A percentile compares a stretch with the other conserved stretches of the same genome.
These are phyloP conservation scores for Funneliformis mosseae DNA, from an alignment of 192 early-diverging fungal genomes.

Conservation along the genomic window DNA sequence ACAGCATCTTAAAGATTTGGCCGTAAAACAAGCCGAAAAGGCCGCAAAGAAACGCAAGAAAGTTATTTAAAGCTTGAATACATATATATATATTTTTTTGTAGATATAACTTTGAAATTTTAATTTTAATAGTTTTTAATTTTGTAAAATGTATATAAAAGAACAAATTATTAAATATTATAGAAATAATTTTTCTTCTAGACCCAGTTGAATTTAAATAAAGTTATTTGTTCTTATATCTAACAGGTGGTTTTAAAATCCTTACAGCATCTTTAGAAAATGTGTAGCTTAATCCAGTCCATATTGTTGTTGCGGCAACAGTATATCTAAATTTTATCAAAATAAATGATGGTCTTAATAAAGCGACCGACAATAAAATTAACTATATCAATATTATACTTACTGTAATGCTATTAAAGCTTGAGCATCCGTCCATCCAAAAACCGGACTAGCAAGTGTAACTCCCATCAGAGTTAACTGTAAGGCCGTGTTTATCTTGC, in stretches of 20 bases:
- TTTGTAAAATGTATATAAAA: no score
- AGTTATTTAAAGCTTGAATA: neutral
- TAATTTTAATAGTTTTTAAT: neutral
- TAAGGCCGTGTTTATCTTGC: constrained; percentile 75
- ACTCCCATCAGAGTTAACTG: constrained; percentile 82
- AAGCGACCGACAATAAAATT: neutral
- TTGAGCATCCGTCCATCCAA: constrained; percentile 61
- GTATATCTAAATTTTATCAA: constrained; percentile 51
- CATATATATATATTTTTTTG: no score
- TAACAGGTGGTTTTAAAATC: constrained; percentile 53
- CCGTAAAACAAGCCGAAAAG: neutral
- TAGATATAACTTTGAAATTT: neutral
- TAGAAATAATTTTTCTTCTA: no score
- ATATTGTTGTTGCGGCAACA: constrained; percentile 78
- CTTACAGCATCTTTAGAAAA: constrained; percentile 74
- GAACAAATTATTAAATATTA: no score
- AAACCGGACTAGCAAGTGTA: constrained; percentile 72
- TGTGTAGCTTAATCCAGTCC: constrained; percentile 76
- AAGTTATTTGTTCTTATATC: neutral
- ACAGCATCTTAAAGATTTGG: neutral
- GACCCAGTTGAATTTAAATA: neutral
- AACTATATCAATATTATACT: constrained; percentile 28
- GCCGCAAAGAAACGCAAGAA: neutral
- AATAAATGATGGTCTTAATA: constrained; percentile 1
- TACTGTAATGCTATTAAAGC: constrained; percentile 65